phyloP scores from a whole-genome alignment of 371 early-diverging fungal species.

The Lichtheimia ornata region DNA sequence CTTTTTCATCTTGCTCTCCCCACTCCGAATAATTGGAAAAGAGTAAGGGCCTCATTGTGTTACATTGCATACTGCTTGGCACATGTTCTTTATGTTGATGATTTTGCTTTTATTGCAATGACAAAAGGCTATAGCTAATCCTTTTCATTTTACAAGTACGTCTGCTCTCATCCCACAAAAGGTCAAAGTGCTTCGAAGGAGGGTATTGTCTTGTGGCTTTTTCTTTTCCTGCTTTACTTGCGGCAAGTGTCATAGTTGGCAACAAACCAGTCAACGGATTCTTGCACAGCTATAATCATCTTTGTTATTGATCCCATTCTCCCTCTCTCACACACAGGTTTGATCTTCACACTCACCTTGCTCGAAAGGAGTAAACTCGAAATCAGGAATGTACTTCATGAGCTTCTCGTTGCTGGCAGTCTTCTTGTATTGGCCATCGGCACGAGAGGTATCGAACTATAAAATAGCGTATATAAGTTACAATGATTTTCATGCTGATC shows the following conservation, averaged over 20 bases:
- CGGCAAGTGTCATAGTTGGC: constrained; percentile 70
- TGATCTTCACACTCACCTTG: constrained; percentile 45
- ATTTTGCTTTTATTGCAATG: too few relatives aligned
- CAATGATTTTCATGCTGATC: neutral
- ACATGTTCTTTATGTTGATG: too few relatives aligned
- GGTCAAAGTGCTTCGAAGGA: too few relatives aligned
- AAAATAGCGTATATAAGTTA: constrained; percentile 7
- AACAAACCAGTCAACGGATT: constrained; percentile 81
- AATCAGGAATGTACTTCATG: constrained; percentile 72
- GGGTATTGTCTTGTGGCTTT: too few relatives aligned
- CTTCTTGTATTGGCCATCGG: constrained; percentile 90
- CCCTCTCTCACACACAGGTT: neutral
- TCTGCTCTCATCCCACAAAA: too few relatives aligned
- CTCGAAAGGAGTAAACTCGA: constrained; percentile 82
- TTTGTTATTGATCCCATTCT: neutral
- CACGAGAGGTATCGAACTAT: constrained; percentile 73
- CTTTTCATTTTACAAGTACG: too few relatives aligned
- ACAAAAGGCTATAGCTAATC: too few relatives aligned
- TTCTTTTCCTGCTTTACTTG: constrained; percentile 34
- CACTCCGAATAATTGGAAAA: too few relatives aligned
- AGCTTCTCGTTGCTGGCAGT: constrained; percentile 85
- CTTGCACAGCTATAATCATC: constrained; percentile 62
- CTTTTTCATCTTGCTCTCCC: too few relatives aligned
- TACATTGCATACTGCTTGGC: too few relatives aligned
- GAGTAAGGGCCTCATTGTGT: too few relatives aligned